These are phyloP conservation scores for Silene latifolia DNA, from an alignment of 148 eudicot species.

Conservation along the genomic window DNA sequence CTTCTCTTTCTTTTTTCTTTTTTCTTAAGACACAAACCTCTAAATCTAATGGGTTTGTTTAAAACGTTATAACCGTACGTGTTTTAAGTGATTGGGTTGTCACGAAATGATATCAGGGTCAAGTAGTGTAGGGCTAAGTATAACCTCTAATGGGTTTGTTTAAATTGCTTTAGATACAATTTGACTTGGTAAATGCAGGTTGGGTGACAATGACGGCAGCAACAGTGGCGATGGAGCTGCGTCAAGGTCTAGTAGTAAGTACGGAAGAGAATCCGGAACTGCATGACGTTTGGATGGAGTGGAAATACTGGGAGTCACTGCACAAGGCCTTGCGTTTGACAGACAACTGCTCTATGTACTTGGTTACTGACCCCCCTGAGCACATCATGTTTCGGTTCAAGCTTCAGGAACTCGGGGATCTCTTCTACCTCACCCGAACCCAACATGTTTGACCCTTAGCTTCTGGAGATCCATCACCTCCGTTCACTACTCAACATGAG, in stretches of 20 bases:
- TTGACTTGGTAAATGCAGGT: background rate
- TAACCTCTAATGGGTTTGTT: no score
- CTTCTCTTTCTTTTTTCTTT: background rate
- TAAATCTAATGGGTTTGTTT: no score
- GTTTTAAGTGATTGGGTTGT: no score
- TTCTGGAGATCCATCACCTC: background rate
- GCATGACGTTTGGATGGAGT: conserved; percentile 3
- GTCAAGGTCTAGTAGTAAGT: background rate
- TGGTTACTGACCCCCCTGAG: conserved; percentile 10
- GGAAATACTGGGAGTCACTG: conserved; percentile 14
- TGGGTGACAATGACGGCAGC: conserved; percentile 2
- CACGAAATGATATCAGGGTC: no score
- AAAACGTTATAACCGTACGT: no score
- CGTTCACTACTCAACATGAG: background rate
- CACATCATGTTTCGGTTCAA: conserved; percentile 6
- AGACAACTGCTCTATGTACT: conserved; percentile 4
- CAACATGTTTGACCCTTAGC: background rate
- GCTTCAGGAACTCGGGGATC: background rate
- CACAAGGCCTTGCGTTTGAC: background rate
- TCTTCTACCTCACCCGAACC: conserved; percentile 1
- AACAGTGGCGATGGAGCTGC: background rate
- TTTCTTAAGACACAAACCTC: no score
- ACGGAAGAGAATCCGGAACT: background rate
- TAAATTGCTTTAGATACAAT: no score
- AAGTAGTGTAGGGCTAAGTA: no score